These are phyloP conservation scores for Thelonectria discophora DNA, from an alignment of 2,329 filamentous ascomycete genomes.

Conservation along the genomic window DNA sequence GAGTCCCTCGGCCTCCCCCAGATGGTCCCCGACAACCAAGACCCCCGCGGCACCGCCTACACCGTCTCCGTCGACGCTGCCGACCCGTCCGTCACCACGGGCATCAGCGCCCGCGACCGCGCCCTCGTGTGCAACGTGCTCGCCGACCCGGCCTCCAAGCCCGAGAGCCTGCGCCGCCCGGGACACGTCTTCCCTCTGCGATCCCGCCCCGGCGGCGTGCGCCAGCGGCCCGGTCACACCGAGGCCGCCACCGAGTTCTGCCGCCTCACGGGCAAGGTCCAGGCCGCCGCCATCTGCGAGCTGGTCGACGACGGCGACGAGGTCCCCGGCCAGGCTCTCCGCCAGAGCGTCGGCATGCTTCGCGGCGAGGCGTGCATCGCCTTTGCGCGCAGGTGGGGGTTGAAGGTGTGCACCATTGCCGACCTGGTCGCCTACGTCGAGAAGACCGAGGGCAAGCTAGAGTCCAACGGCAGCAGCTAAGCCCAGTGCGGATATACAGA, in stretches of 20 bases:
- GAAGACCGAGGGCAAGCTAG: slow-evolving; percentile 72
- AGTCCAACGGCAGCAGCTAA: slow-evolving; percentile 48
- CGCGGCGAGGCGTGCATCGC: slow-evolving; percentile 84
- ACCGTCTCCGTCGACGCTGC: slow-evolving; percentile 87
- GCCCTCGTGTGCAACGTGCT: slow-evolving; percentile 82
- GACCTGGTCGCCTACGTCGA: slow-evolving; percentile 84
- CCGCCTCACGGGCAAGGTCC: slow-evolving; percentile 78
- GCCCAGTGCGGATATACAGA: slow-evolving; percentile 42
- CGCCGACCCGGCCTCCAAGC: slow-evolving; percentile 68
- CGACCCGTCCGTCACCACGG: slow-evolving; percentile 79
- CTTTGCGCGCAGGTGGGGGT: slow-evolving; percentile 87
- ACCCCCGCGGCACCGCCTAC: slow-evolving; percentile 92
- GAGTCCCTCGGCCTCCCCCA: slow-evolving; percentile 79
- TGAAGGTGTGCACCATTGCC: slow-evolving; percentile 96
- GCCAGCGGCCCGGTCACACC: slow-evolving; percentile 84
- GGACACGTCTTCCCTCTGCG: slow-evolving; percentile 91
- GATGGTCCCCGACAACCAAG: slow-evolving; percentile 81
- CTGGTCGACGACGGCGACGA: slow-evolving; percentile 86
- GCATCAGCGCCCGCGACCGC: slow-evolving; percentile 89
- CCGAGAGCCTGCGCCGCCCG: slow-evolving; percentile 76
- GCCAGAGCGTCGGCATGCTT: slow-evolving; percentile 85
- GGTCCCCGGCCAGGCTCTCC: slow-evolving; percentile 72
- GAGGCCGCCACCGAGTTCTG: slow-evolving; percentile 95
- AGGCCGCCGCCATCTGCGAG: slow-evolving; percentile 88
- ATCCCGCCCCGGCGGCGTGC: slow-evolving; percentile 80